These are phyloP conservation scores for Zizania latifolia DNA, from an alignment of 176 grass and related monocot species.

Conservation along the genomic window DNA sequence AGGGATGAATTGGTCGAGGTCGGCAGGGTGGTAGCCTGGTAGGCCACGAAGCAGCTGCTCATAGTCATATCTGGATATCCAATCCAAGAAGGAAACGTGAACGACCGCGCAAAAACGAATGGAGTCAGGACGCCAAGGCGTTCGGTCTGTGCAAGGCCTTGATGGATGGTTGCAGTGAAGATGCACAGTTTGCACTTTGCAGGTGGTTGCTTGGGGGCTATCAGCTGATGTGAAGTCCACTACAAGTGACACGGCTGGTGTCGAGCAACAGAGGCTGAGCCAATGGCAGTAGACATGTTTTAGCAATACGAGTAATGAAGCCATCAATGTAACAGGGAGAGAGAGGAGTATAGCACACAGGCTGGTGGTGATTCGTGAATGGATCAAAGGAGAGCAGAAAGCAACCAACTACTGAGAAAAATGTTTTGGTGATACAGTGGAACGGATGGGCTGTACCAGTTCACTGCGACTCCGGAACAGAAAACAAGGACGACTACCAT, in stretches of 20 bases:
- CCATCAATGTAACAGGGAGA: background rate
- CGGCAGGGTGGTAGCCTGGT: slow-evolving; percentile 29
- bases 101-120: slow-evolving; percentile 21
- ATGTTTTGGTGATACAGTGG: background rate
- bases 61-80: slow-evolving; percentile 28
- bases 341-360: background rate
- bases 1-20: slow-evolving; percentile 21
- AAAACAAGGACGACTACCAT: background rate
- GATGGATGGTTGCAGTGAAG: background rate
- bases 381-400: background rate
- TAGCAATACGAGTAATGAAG: background rate
- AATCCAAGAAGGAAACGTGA: slow-evolving; percentile 38
- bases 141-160: background rate
- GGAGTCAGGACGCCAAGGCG: background rate
- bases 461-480: background rate
- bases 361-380: background rate
- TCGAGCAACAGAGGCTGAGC: background rate
- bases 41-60: slow-evolving; percentile 12
- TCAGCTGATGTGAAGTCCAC: slow-evolving; percentile 12
- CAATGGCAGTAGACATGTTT: background rate
- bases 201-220: slow-evolving; percentile 22
- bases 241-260: background rate
- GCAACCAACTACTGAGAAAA: background rate
- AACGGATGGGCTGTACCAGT: background rate
- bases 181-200: background rate